These are phyloP conservation scores for Dacryopinax spathularia DNA, from an alignment of 768 basidiomycete species.

Conservation along the genomic window DNA sequence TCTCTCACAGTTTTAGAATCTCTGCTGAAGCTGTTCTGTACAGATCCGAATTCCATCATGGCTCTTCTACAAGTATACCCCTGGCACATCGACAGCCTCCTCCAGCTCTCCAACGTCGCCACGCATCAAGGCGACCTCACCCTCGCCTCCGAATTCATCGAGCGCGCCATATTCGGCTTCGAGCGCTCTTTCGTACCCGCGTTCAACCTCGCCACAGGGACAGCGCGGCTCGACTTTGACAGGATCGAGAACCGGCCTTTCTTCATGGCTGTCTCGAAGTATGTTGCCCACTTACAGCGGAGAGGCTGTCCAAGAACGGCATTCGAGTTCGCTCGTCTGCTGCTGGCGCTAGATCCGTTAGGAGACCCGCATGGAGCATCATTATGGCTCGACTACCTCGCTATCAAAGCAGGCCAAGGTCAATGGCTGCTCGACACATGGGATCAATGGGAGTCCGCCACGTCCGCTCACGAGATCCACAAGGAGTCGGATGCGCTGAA, in stretches of 20 bases:
- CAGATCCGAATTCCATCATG: slow-evolving; percentile 69
- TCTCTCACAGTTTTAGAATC: background rate
- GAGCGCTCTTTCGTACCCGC: slow-evolving; percentile 78
- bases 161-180: slow-evolving; percentile 85
- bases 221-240: slow-evolving; percentile 77
- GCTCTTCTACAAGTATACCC: slow-evolving; percentile 61
- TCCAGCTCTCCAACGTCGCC: slow-evolving; percentile 74
- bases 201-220: slow-evolving; percentile 71
- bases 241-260: slow-evolving; percentile 84
- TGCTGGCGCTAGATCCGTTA: slow-evolving; percentile 73
- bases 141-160: slow-evolving; percentile 74
- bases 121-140: slow-evolving; percentile 83
- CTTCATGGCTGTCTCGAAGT: slow-evolving; percentile 46
- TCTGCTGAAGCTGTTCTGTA: background rate
- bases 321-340: slow-evolving; percentile 79
- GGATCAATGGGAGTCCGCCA: slow-evolving; percentile 19
- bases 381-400: slow-evolving; percentile 72
- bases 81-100: slow-evolving; percentile 85
- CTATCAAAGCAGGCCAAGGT: slow-evolving; percentile 63
- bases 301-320: slow-evolving; percentile 79
- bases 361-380: slow-evolving; percentile 79
- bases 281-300: slow-evolving; percentile 37
- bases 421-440: slow-evolving; percentile 68
- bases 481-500: slow-evolving; percentile 27
- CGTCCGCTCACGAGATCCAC: background rate